Evolutionary conservation across 2,329 filamentous ascomycete genomes (phyloP), one percentile per base, ranked within the genome.

Genomic region (Xylariomycetidae sp.): DNA sequence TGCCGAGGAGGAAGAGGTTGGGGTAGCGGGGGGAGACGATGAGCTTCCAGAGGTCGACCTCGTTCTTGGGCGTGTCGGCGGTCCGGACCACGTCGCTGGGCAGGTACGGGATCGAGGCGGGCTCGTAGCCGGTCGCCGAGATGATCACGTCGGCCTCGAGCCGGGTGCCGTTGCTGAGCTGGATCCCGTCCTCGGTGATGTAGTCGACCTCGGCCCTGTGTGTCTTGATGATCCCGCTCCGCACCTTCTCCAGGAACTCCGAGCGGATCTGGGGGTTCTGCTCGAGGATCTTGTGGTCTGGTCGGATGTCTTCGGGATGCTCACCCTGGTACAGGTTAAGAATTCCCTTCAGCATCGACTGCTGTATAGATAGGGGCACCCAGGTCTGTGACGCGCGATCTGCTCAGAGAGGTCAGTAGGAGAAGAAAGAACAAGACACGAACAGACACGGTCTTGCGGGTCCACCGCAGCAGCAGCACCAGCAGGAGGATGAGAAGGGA

Each of bases 1-100:
- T 50, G 8, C 61, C 56, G 27, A 61, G 41, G 13, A 62, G 44
- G 38, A 55, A 64, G 9, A 63, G 44, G 37, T 56, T 56, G 11
- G 36, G 35, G 34, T 57, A 51, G 12, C 42, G 42, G 2, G 55
- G 54, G 9, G 59, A 44, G 13, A 52, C 45, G 23, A 58, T 39
- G 11, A 56, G 25, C 35, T 56, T 56, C 42, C 56, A 61, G 3
- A 63, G 44, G 20, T 61, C 54, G 8, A 57, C 43, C 4, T 45
- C 38, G 25, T 50, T 31, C 3, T 45, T 30, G 1, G 50, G 47
- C 4, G 44, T 50, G 1, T 23, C n/a, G 8, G 20, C 20, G 20
- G 20, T 8, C 20, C 41, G 39, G 12, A 53, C 17, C 8, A 48
- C 44, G 31, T 58, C 47, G 23, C 34, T 25, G 6, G 50, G 51